A percentile compares a stretch with the other conserved stretches of the same genome.
Conservation (phyloP, 1,139 yeast genomes). For the Yamadazyma sp. region DNA sequence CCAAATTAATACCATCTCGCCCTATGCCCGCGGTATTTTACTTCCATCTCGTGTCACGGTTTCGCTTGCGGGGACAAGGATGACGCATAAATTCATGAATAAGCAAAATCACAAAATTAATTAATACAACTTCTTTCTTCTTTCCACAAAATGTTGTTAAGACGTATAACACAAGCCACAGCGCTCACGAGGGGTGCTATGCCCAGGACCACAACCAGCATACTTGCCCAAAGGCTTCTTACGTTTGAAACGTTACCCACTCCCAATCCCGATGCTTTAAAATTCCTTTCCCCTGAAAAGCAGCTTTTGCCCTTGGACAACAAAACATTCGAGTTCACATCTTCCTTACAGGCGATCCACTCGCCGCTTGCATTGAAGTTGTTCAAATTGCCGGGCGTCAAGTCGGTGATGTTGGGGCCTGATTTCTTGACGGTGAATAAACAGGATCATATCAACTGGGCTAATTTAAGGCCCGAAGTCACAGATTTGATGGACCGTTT, state of each 20-base stretch:
- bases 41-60: not conserved
- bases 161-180: not conserved
- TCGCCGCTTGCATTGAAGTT: constrained; percentile 82
- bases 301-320: constrained; percentile 64
- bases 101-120: not conserved
- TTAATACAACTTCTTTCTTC: not conserved
- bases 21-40: too few relatives aligned
- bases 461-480: constrained; percentile 45
- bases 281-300: constrained; percentile 57
- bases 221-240: constrained; percentile 17
- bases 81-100: not conserved
- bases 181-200: not conserved
- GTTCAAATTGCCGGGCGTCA: constrained; percentile 83
- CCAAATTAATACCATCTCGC: too few relatives aligned
- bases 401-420: constrained; percentile 83
- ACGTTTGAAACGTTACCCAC: constrained; percentile 56
- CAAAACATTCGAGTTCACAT: constrained; percentile 62
- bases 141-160: not conserved
- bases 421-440: constrained; percentile 49
- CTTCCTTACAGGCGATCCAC: constrained; percentile 66
- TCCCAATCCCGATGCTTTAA: constrained; percentile 90
- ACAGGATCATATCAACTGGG: constrained; percentile 49
- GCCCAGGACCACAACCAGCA: not conserved
- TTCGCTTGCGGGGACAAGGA: not conserved
- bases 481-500: constrained; percentile 40